Evolutionary conservation across 345 rosid genomes (phyloP), one percentile per base, ranked within the genome.

Genomic region (Bruguiera parviflora): DNA sequence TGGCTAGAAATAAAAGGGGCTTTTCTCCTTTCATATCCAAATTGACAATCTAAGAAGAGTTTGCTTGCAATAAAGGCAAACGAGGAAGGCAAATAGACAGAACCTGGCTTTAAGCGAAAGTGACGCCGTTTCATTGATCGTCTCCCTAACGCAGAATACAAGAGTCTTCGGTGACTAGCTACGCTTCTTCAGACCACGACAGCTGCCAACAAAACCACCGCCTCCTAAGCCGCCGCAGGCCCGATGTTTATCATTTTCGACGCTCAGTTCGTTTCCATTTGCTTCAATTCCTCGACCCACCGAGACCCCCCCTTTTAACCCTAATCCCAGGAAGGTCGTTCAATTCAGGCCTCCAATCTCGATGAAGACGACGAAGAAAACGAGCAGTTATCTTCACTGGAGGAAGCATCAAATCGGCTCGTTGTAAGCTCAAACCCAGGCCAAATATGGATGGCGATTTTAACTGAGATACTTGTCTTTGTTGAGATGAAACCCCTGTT

Each of bases 361-460:
- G 78, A 71, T 18, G 85, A 78, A 2, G 80, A 75, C 49, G 81
- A 77, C 15, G 84, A 81, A 56, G 81, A 84, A 62, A 78, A 84
- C 58, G 73, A 58, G 27, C 81, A n/a, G n/a, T n/a, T n/a, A n/a
- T n/a, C 90, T 92, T 71, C 99, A 92, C 82, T 90, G 90, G 85
- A 92, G 97, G 85, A 95, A 95, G 86, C 99, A 92, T 86, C 99
- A 92, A 73, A 95, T 95, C 29, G 85, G 93, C 20, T 73, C 99
- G 8, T 73, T 95, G 56, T 86, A 95, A 83, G 83, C 99, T 51
- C 88, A 95, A 83, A 92, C 98, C 22, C 96, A 95, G 33, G 96
- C 87, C 64, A 88, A 95, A 71, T 92, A 95, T 70, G 94, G 98
- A 74, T 90, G 98, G 96, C 92, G 86, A 91, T 77, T 24, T 74